Percentiles rank a stretch among this genome's conserved stretches.
phyloP scores from a whole-genome alignment of 176 grass and related monocot genomes.

The Luzula sylvatica region DNA sequence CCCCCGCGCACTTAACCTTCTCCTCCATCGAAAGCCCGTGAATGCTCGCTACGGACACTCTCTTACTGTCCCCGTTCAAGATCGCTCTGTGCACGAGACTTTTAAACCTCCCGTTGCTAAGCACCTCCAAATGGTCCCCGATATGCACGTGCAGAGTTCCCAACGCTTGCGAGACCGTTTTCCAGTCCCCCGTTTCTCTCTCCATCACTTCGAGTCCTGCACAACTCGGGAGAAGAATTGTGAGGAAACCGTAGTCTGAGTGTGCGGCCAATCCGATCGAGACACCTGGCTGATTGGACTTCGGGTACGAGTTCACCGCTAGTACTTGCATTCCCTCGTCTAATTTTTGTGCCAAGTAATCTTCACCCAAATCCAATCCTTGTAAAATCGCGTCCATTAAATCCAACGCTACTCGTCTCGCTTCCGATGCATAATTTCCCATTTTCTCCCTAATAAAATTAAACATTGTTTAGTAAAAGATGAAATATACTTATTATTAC shows the following conservation, averaged over 20 bases:
- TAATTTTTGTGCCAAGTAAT: slow-evolving; percentile 35
- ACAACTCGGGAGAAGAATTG: slow-evolving; percentile 46
- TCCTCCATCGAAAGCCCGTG: slow-evolving; percentile 44
- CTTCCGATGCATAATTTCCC: slow-evolving; percentile 35
- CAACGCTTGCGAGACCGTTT: slow-evolving; percentile 12
- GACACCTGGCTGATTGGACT: slow-evolving; percentile 10
- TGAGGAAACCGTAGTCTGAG: slow-evolving; percentile 67
- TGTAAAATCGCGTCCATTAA: slow-evolving; percentile 53
- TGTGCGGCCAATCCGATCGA: slow-evolving; percentile 44
- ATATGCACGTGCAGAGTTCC: slow-evolving; percentile 43
- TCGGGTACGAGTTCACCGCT: slow-evolving; percentile 44
- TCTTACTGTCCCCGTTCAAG: slow-evolving; percentile 26
- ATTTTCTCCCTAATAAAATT: slow-evolving; percentile 39
- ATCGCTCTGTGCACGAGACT: slow-evolving; percentile 45
- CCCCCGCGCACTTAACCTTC: slow-evolving; percentile 43
- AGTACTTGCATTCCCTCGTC: slow-evolving; percentile 59
- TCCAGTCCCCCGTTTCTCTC: slow-evolving; percentile 33
- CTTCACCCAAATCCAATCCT: slow-evolving; percentile 31
- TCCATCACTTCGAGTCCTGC: slow-evolving; percentile 47
- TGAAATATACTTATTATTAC: not conserved
- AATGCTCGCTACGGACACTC: slow-evolving; percentile 63
- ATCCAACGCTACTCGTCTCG: slow-evolving; percentile 35
- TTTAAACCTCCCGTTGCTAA: slow-evolving; percentile 49
- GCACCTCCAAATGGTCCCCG: slow-evolving; percentile 64
- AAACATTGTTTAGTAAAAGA: not conserved